phyloP scores from a whole-genome alignment of 2,329 filamentous ascomycete species.

The Escovopsis sp. region DNA sequence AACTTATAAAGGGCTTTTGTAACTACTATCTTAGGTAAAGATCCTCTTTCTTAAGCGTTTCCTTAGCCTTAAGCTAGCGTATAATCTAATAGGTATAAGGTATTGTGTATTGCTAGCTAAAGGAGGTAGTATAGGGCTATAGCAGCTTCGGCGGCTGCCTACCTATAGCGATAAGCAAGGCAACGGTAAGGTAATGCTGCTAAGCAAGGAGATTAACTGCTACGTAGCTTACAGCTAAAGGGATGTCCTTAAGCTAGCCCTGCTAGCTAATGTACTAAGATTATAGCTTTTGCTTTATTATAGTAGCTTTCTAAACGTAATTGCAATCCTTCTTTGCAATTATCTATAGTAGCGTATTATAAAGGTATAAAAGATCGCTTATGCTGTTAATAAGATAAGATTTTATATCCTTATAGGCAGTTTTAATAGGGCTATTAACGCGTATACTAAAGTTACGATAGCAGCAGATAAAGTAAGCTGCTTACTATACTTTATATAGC shows the following conservation, averaged over 20 bases:
- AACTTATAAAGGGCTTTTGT: too few species aligned
- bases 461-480: neutral
- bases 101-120: neutral
- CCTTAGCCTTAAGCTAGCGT: neutral
- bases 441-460: neutral
- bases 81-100: neutral
- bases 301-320: neutral
- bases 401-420: neutral
- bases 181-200: neutral
- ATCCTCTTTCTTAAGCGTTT: neutral
- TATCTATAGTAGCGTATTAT: neutral
- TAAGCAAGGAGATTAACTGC: neutral
- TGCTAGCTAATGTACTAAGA: too few species aligned
- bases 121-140: neutral
- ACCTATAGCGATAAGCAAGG: neutral
- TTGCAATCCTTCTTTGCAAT: neutral
- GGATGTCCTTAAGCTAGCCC: too few species aligned
- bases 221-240: neutral
- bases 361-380: too few species aligned
- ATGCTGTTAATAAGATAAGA: neutral
- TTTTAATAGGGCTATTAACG: neutral
- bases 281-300: too few species aligned
- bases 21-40: too few species aligned
- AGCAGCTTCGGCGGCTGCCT: neutral
- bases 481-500: neutral